Evolutionary conservation across 495 filamentous ascomycete species (phyloP).

Genomic region (Tuber magnatum): DNA sequence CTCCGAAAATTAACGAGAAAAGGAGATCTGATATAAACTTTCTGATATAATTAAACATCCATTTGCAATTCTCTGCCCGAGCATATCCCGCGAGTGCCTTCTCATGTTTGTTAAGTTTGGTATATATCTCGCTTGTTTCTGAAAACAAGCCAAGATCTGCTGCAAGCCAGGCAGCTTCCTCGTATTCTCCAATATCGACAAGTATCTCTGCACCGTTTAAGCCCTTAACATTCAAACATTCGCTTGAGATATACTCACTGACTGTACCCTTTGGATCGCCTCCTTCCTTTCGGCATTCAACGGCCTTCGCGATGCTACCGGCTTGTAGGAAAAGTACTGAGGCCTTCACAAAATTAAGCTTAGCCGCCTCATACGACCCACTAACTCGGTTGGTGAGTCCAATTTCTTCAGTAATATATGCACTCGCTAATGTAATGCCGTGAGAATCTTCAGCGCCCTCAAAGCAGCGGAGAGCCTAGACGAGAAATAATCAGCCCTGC

Average conservation of each 20-base stretch:
- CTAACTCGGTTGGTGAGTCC: constrained; percentile 14
- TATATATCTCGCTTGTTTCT: constrained; percentile 13
- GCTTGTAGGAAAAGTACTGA: constrained; percentile 15
- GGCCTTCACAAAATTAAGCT: constrained; percentile 10
- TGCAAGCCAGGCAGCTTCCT: constrained; percentile 17
- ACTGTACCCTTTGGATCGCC: constrained; percentile 19
- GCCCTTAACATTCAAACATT: neutral
- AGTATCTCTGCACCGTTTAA: constrained; percentile 19
- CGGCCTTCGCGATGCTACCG: constrained; percentile 9
- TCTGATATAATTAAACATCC: constrained; percentile 14
- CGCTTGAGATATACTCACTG: neutral
- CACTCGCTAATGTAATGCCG: constrained; percentile 6
- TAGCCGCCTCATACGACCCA: constrained; percentile 8
- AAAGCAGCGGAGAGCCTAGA: constrained; percentile 21
- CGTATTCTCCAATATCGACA: constrained; percentile 10
- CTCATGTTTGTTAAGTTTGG: constrained; percentile 15
- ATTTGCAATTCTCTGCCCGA: neutral
- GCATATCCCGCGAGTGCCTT: constrained; percentile 13
- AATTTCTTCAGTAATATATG: constrained; percentile 13
- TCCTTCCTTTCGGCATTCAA: constrained; percentile 22
- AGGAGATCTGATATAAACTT: neutral
- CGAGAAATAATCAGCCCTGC: constrained; percentile 4
- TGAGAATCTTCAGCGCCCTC: constrained; percentile 7
- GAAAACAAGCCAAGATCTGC: constrained; percentile 4
- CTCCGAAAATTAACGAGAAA: neutral